Conservation (phyloP, 768 basidiomycete genomes). For the Suillus hirtellus region DNA sequence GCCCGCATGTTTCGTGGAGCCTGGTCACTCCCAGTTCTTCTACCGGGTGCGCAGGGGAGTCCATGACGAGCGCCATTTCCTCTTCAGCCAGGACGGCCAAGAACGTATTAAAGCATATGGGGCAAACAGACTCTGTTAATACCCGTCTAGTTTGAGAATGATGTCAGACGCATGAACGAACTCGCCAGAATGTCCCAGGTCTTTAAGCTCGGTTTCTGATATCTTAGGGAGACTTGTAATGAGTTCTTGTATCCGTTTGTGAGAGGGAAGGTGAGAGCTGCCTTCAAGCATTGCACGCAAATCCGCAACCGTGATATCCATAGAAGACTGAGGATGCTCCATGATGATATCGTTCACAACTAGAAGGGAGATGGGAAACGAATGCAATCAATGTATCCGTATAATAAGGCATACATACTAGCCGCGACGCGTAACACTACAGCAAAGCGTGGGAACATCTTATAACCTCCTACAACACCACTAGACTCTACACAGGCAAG, state of each 20-base stretch:
- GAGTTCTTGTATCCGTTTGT: conserved; percentile 40
- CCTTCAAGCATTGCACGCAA: background rate
- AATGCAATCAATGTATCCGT: conserved; percentile 6
- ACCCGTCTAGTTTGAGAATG: conserved; percentile 7
- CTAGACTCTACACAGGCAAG: conserved; percentile 9
- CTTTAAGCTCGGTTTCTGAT: conserved; percentile 49
- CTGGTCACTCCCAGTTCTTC: conserved; percentile 72
- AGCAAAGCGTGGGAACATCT: conserved; percentile 29
- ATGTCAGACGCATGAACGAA: background rate
- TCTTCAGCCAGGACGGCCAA: conserved; percentile 72
- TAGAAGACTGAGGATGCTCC: background rate
- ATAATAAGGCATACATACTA: conserved; percentile 5
- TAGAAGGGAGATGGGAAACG: conserved; percentile 1
- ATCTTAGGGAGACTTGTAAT: conserved; percentile 49
- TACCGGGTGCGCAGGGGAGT: conserved; percentile 72
- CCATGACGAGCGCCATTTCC: conserved; percentile 72
- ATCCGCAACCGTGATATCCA: no score
- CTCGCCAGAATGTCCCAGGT: conserved; percentile 49
- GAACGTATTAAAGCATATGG: conserved; percentile 74
- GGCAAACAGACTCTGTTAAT: conserved; percentile 62
- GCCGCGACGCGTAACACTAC: conserved; percentile 14
- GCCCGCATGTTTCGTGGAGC: conserved; percentile 55
- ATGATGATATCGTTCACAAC: background rate
- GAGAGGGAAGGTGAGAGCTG: conserved; percentile 14
- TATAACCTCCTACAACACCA: conserved; percentile 11